phyloP scores from a whole-genome alignment of 371 early-diverging fungal species.

The Dichotomocladium elegans region DNA sequence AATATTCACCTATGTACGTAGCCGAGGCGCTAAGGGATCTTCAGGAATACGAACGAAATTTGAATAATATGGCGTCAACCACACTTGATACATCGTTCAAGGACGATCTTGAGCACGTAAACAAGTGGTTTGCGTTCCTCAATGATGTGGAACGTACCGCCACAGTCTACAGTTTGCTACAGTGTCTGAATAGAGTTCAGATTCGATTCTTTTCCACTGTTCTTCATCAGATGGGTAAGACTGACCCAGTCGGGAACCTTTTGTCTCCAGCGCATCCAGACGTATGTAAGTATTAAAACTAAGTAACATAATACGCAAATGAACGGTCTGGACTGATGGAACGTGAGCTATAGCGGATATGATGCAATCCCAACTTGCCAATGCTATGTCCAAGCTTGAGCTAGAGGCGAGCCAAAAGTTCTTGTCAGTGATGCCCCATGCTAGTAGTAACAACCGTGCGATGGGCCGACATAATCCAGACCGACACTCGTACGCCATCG shows the following conservation, averaged over 20 bases:
- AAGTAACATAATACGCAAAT: neutral
- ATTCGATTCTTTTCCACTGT: constrained; percentile 89
- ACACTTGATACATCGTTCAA: constrained; percentile 63
- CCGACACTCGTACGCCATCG: constrained; percentile 66
- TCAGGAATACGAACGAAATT: constrained; percentile 82
- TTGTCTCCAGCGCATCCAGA: constrained; percentile 49
- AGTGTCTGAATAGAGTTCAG: constrained; percentile 86
- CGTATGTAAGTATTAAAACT: constrained; percentile 28
- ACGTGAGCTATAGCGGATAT: constrained; percentile 36
- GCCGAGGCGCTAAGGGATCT: constrained; percentile 90
- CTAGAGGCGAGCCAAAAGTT: constrained; percentile 55
- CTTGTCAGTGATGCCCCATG: constrained; percentile 22
- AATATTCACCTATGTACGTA: constrained; percentile 62
- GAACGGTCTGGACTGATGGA: neutral
- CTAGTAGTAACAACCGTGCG: constrained; percentile 20
- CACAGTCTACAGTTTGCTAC: constrained; percentile 83
- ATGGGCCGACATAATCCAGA: constrained; percentile 41
- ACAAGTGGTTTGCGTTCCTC: constrained; percentile 91
- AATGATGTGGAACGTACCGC: constrained; percentile 90
- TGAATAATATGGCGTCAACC: constrained; percentile 89
- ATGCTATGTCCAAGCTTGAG: constrained; percentile 59
- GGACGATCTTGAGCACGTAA: constrained; percentile 83
- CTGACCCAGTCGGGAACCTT: constrained; percentile 54
- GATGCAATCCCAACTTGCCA: constrained; percentile 52
- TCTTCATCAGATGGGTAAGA: constrained; percentile 83